phyloP scores from a whole-genome alignment of 1,139 yeast species.

The Barnettozyma hawaiiensis region DNA sequence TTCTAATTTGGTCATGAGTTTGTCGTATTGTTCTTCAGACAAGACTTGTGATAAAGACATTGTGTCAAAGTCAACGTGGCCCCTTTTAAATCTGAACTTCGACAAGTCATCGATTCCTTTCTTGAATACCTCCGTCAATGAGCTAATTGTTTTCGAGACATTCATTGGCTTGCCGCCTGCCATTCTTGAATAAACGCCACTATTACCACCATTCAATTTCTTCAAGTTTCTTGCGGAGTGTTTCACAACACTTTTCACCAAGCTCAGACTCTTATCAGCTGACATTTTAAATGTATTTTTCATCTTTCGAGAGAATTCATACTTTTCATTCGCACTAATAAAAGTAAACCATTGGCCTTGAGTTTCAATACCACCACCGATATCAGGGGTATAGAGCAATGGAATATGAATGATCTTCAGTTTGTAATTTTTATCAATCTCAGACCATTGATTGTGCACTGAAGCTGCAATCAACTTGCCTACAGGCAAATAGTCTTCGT shows the following conservation, averaged over 20 bases:
- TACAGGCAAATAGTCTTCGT: conserved; percentile 12
- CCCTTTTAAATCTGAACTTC: conserved; percentile 7
- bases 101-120: conserved; percentile 9
- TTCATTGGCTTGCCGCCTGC: conserved; percentile 8
- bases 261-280: conserved; percentile 1
- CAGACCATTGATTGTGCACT: conserved; percentile 13
- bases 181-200: too few species aligned
- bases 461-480: conserved; percentile 13
- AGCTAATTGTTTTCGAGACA: conserved; percentile 2
- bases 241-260: conserved; percentile 6
- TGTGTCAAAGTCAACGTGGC: conserved; percentile 12
- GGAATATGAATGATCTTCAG: conserved; percentile 13
- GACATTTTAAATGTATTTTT: conserved; percentile 5
- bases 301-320: conserved; percentile 9
- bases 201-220: conserved; percentile 3
- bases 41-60: conserved; percentile 9
- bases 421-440: conserved; percentile 7
- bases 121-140: conserved; percentile 7
- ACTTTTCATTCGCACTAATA: conserved; percentile 13
- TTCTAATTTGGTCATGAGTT: conserved; percentile 6
- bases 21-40: conserved; percentile 5
- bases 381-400: conserved; percentile 13
- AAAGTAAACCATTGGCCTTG: conserved; percentile 7
- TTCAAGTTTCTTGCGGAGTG: conserved; percentile 7
- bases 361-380: too few species aligned